Base-by-base conservation (phyloP, 176 grass and related monocot genomes). In the Bromus sterilis region DNA sequence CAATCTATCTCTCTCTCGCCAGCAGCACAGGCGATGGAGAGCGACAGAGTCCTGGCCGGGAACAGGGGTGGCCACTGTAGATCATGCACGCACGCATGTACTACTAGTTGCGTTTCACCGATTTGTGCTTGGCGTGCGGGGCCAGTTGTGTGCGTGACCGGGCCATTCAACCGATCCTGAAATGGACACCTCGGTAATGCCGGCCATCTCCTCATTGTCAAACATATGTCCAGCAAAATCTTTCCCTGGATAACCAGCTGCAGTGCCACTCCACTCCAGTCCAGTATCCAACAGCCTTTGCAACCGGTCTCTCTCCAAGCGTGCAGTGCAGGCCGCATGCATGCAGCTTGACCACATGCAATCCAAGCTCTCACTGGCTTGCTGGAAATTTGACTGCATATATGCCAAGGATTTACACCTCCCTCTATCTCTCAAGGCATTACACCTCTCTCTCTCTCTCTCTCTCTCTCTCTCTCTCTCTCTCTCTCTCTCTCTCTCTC, bases 191-290 rank as follows among this genome's bases (percentile, higher is more conserved):
- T 87, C 79, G 79, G 75, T 83, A 84, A 59, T 65, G 34, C 21
- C 76, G 39, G 34, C 21, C 76, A 49, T 75, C 21, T 30, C 81
- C 21, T 36, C 28, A 80, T 89, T 84, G 81, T 89, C 87, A 84
- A 84, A 88, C 36, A 49, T 51, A 49, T 51, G 81, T 75, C 16
- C 87, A 88, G 69, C 65, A 68, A 82, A 88, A 79, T 74, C 58
- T 84, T 88, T 84, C 86, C 86, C 35, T 59, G 51, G n/a, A 84
- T 55, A 56, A 73, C 65, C 71, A 78, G 83, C 86, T 71, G 79
- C 64, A 56, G 79, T 30, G 26, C 42, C 35, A 28, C 63, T 56
- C 42, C 35, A 28, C 63, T 56, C 31, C 63, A 28, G 11, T 56
- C 73, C 73, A 37, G 31, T 32, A 78, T 72, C 25, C 0, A 36